Base-by-base conservation (phyloP, 768 basidiomycete species). In the Candolleomyces aberdarensis region DNA sequence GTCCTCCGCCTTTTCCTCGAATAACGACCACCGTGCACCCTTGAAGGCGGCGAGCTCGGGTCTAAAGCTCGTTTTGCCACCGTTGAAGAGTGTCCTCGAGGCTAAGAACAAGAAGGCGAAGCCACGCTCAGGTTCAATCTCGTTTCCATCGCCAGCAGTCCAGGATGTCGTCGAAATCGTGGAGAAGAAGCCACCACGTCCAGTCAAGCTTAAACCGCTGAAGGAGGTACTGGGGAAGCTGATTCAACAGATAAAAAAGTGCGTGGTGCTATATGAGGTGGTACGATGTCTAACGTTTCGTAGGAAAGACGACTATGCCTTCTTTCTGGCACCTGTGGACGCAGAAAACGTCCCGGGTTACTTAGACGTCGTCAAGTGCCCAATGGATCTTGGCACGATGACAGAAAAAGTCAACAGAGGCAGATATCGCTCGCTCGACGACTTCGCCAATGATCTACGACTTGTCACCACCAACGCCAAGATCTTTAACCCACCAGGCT, bases 371-470 rank as follows among this genome's bases (percentile, higher is more conserved):
- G 85, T 98, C 55, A 87, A 89, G 66, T 79, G 80, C 19, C 94
- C 96, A 7, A 98, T 98, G 95, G 95, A 98, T 68, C 79, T 98
- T 59, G 91, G 91, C 0, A 95, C 94, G 0, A 90, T 98, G 78
- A 75, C 86, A 19, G 76, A 78, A 58, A 96, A 95, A 73, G 89
- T 95, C 49, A 81, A 81, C 60, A 83, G 76, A 67, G 89, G 90
- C 5, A 85, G 83, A 63, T 96, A 96, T 71, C 82, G 87, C 19
- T 89, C 88, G 3, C 72, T 93, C 52, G 91, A 92, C 59, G 91
- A 93, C 47, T 93, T 93, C 69, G 78, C 84, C 8, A 91, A 91
- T 88, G 91, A 93, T 69, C 79, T 93, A 59, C 83, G 82, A 26
- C 82, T 93, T 2, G 91, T 92, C 17, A 87, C 83, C 5, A 74